Percentiles rank a stretch among this genome's conserved stretches.
Conservation (phyloP, 2,329 filamentous ascomycete species). For the Venturia oleaginea region DNA sequence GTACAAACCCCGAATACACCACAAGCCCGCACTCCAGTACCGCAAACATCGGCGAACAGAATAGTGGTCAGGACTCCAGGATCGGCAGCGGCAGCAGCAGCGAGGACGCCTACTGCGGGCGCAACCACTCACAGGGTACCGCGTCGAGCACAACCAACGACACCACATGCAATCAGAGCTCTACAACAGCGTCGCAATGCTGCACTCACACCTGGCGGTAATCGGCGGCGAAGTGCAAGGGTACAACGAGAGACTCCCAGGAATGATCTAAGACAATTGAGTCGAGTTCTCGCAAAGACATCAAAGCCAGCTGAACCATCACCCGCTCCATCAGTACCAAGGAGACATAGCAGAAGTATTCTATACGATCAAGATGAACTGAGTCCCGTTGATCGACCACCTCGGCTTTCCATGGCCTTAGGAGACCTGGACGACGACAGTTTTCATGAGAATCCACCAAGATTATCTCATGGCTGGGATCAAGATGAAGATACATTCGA, state of each 20-base stretch:
- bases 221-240: conserved; percentile 39
- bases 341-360: conserved; percentile 20
- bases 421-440: conserved; percentile 35
- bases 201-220: conserved; percentile 40
- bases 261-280: conserved; percentile 44
- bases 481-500: conserved; percentile 22
- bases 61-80: conserved; percentile 8
- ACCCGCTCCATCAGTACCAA: conserved; percentile 27
- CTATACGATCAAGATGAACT: conserved; percentile 35
- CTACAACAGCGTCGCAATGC: conserved; percentile 43
- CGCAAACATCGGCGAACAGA: conserved; percentile 1
- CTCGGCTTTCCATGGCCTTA: conserved; percentile 33
- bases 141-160: conserved; percentile 33
- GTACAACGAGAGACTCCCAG: conserved; percentile 46
- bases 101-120: background rate
- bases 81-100: conserved; percentile 4
- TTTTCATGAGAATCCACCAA: conserved; percentile 30
- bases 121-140: conserved; percentile 2
- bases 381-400: conserved; percentile 34
- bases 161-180: conserved; percentile 46
- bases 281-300: conserved; percentile 43
- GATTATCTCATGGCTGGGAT: conserved; percentile 29
- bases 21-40: conserved; percentile 5
- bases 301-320: conserved; percentile 39
- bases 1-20: conserved; percentile 10